Evolutionary conservation across 768 basidiomycete species (phyloP).

Genomic region (Tulasnella sp.): DNA sequence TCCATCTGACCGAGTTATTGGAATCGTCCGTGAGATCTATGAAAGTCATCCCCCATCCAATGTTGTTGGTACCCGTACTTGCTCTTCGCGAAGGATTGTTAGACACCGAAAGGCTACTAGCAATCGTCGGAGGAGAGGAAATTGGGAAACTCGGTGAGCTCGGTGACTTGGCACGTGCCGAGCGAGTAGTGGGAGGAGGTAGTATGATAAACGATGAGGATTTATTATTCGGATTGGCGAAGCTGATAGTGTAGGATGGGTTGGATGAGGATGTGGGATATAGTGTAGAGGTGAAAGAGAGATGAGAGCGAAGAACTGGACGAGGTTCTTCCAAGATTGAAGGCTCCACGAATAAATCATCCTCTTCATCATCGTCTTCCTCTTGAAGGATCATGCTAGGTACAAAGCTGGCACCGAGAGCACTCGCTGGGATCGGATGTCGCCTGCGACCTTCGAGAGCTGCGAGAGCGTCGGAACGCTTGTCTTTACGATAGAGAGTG

Average conservation of each 20-base stretch:
- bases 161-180: constrained; percentile 2
- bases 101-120: no score
- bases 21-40: constrained; percentile 12
- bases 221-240: constrained; percentile 1
- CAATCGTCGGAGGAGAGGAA: background rate
- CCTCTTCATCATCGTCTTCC: constrained; percentile 8
- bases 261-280: background rate
- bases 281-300: background rate
- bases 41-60: constrained; percentile 14
- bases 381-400: constrained; percentile 8
- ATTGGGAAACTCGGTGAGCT: background rate
- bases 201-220: no score
- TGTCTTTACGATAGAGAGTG: constrained; percentile 7
- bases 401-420: constrained; percentile 8
- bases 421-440: no score
- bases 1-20: no score
- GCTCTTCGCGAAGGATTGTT: background rate
- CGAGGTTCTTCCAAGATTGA: no score
- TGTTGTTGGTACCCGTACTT: background rate
- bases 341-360: background rate
- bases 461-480: background rate
- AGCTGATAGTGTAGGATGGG: background rate
- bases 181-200: background rate
- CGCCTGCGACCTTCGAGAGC: constrained; percentile 11
- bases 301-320: constrained; percentile 6